Evolutionary conservation across 768 basidiomycete genomes (phyloP).

Genomic region (Tylopilus sp.): DNA sequence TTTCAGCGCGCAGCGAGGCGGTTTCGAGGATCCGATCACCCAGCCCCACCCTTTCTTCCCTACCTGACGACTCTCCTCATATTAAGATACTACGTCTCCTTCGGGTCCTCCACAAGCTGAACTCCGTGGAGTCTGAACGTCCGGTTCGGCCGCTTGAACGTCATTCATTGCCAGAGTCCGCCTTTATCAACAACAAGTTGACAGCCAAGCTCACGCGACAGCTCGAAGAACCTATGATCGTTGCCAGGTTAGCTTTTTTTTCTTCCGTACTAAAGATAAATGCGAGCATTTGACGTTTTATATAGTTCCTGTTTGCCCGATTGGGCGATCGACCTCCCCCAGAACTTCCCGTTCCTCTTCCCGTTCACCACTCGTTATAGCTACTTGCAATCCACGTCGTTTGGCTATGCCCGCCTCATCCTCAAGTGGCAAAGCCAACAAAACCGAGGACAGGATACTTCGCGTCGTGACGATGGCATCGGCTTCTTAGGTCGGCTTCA

Average conservation of each 20-base stretch:
- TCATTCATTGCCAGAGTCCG: slow-evolving; percentile 67
- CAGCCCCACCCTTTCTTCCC: slow-evolving; percentile 67
- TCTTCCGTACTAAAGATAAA: background rate
- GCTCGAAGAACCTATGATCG: slow-evolving; percentile 97
- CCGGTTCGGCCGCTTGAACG: slow-evolving; percentile 44
- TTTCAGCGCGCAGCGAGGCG: slow-evolving; percentile 36
- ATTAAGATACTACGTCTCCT: slow-evolving; percentile 89
- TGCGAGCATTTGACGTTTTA: background rate
- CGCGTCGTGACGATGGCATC: slow-evolving; percentile 84
- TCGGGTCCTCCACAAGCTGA: slow-evolving; percentile 81
- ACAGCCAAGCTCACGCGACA: slow-evolving; percentile 97
- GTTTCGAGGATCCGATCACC: slow-evolving; percentile 54
- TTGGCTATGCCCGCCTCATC: slow-evolving; percentile 94
- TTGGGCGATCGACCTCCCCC: slow-evolving; percentile 94
- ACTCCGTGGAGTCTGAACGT: slow-evolving; percentile 69
- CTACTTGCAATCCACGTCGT: slow-evolving; percentile 96
- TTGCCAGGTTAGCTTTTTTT: slow-evolving; percentile 69
- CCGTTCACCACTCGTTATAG: slow-evolving; percentile 97
- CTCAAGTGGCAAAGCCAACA: slow-evolving; percentile 94
- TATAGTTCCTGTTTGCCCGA: slow-evolving; percentile 90
- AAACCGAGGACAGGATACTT: slow-evolving; percentile 70
- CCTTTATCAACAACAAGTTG: slow-evolving; percentile 96
- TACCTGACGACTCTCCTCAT: slow-evolving; percentile 81
- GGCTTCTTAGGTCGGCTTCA: slow-evolving; percentile 90
- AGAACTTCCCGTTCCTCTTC: slow-evolving; percentile 98